These are phyloP conservation scores for Colletotrichum limetticola DNA, from an alignment of 2,329 filamentous ascomycete species.

Conservation along the genomic window DNA sequence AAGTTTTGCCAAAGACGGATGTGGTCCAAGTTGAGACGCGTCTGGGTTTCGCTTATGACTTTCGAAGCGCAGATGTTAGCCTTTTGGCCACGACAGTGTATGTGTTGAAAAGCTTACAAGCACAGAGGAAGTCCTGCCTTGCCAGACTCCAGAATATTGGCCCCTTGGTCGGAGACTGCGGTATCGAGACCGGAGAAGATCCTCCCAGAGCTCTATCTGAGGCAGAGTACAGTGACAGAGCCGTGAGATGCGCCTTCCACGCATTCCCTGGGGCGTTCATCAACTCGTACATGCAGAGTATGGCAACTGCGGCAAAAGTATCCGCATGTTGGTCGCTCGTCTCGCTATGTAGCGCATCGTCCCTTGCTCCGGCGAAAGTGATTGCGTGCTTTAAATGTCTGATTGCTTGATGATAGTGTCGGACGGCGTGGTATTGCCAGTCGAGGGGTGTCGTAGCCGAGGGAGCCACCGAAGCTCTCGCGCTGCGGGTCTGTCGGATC, in stretches of 20 bases:
- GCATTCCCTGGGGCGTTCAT: constrained; percentile 72
- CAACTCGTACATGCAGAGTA: constrained; percentile 75
- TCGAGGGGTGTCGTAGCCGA: neutral
- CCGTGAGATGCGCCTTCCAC: constrained; percentile 73
- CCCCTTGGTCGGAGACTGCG: constrained; percentile 63
- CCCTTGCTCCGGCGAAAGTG: neutral
- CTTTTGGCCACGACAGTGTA: neutral
- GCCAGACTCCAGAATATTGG: constrained; percentile 76
- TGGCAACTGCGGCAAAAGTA: constrained; percentile 72
- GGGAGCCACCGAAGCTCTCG: constrained; percentile 47
- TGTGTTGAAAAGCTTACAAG: constrained; percentile 54
- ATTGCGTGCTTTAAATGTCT: constrained; percentile 52
- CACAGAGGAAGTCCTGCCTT: constrained; percentile 72
- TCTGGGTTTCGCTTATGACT: constrained; percentile 70
- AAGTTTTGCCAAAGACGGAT: constrained; percentile 72
- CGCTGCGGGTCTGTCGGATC: constrained; percentile 49
- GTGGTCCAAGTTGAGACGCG: constrained; percentile 70
- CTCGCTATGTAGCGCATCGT: constrained; percentile 44
- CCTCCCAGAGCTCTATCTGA: constrained; percentile 46
- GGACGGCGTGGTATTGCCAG: constrained; percentile 3
- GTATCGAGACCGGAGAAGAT: constrained; percentile 41
- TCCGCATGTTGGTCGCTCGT: constrained; percentile 44
- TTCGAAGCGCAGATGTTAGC: neutral
- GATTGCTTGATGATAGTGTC: constrained; percentile 16
- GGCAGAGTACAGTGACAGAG: constrained; percentile 66